Conservation (phyloP, 75 land plant genomes). For the Sequoiadendron giganteum region DNA sequence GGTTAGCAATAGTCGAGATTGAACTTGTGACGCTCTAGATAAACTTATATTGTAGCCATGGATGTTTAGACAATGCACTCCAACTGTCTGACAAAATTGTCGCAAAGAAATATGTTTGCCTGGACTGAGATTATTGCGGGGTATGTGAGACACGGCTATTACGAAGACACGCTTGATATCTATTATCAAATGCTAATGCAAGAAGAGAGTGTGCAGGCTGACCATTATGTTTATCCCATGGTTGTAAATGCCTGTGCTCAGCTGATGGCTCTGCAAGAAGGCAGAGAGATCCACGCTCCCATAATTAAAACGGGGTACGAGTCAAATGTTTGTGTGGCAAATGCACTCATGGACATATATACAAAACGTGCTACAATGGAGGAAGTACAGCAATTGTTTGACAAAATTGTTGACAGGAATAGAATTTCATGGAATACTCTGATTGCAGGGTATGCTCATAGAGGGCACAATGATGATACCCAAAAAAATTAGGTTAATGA, state of each 20-base stretch:
- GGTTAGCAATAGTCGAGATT: no score
- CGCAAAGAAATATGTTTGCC: slow-evolving; percentile 23
- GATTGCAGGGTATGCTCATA: slow-evolving; percentile 32
- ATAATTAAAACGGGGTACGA: slow-evolving; percentile 16
- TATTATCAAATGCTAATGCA: slow-evolving; percentile 16
- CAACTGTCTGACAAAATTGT: slow-evolving; percentile 31
- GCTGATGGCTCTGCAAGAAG: slow-evolving; percentile 2
- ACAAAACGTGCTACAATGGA: slow-evolving; percentile 19
- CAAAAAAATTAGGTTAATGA: slow-evolving; percentile 27
- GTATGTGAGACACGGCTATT: slow-evolving; percentile 18
- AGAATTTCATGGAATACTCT: slow-evolving; percentile 49
- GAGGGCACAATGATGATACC: slow-evolving; percentile 19
- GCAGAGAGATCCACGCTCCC: slow-evolving; percentile 15
- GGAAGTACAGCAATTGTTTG: slow-evolving; percentile 18
- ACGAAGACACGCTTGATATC: slow-evolving; percentile 4
- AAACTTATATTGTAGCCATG: slow-evolving; percentile 20
- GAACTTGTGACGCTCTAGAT: no score
- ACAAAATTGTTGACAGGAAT: slow-evolving; percentile 9
- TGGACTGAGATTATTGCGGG: slow-evolving; percentile 30
- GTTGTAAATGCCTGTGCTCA: slow-evolving; percentile 26
- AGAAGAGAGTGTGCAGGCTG: slow-evolving; percentile 18
- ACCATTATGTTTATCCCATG: slow-evolving; percentile 25
- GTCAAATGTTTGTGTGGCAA: slow-evolving; percentile 15
- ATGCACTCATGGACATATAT: slow-evolving; percentile 38
- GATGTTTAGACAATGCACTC: slow-evolving; percentile 15